A percentile compares a stretch with the other conserved stretches of the same genome.
Evolutionary conservation across 129 eudicot genomes (phyloP).

Genomic region (Chrysanthemum lavandulifolium): DNA sequence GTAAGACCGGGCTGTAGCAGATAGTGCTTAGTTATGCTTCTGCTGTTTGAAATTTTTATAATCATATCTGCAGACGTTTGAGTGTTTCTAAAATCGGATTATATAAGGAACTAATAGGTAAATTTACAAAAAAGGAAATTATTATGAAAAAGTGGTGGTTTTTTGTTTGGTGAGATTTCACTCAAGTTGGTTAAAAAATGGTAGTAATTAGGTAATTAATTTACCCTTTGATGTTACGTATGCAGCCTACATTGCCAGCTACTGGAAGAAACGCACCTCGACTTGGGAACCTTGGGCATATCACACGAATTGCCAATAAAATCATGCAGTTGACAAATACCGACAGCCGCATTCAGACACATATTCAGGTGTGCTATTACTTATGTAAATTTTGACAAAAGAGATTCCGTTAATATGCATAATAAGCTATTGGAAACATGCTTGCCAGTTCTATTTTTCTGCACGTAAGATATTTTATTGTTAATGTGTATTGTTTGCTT

Average conservation of each 20-base stretch:
- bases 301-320: conserved; percentile 81
- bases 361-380: conserved; percentile 53
- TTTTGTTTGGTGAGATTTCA: too few relatives aligned
- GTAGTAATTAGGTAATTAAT: not conserved
- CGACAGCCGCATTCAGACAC: conserved; percentile 52
- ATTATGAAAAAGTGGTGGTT: too few relatives aligned
- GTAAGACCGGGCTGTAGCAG: too few relatives aligned
- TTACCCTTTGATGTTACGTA: not conserved
- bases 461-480: not conserved
- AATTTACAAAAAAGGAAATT: too few relatives aligned
- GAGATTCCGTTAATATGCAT: conserved; percentile 1
- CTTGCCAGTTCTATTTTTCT: not conserved
- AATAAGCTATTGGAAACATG: not conserved
- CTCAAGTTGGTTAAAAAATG: too few relatives aligned
- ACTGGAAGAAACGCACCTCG: conserved; percentile 61
- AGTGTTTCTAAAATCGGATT: too few relatives aligned
- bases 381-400: not conserved
- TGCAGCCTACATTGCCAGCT: conserved; percentile 84
- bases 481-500: not conserved
- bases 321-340: conserved; percentile 59
- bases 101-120: too few relatives aligned
- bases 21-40: too few relatives aligned
- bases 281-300: conserved; percentile 80
- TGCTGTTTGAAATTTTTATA: not conserved
- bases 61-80: too few relatives aligned